Evolutionary conservation across 768 basidiomycete species (phyloP).

Genomic region (Cystofilobasidium macerans): DNA sequence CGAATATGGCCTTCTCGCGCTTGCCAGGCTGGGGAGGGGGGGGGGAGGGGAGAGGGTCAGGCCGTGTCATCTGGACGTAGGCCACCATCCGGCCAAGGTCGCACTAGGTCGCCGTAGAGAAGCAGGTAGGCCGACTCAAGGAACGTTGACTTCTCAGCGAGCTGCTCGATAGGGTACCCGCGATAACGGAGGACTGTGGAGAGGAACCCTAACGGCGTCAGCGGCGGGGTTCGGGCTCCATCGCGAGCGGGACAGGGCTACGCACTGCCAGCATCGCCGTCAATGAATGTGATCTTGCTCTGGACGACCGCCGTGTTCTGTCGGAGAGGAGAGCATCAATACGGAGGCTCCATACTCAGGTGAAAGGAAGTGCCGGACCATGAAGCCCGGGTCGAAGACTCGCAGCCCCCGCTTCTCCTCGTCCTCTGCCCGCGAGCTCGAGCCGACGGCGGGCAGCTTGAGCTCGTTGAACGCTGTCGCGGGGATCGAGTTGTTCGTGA

Average conservation of each 20-base stretch:
- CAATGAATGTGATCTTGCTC: constrained; percentile 69
- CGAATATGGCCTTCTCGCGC: constrained; percentile 42
- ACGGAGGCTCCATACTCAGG: neutral
- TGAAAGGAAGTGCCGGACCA: constrained; percentile 39
- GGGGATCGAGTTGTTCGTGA: constrained; percentile 64
- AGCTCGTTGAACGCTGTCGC: constrained; percentile 74
- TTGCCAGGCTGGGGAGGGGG: constrained; percentile 1
- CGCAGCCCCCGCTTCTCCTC: constrained; percentile 22
- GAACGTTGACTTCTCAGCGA: constrained; percentile 66
- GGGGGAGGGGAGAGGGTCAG: neutral
- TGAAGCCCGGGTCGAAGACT: constrained; percentile 41
- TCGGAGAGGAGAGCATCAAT: neutral
- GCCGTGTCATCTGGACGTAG: neutral
- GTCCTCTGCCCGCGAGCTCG: constrained; percentile 23
- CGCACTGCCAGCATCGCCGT: constrained; percentile 72
- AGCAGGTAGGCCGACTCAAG: constrained; percentile 77
- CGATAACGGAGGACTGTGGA: constrained; percentile 39
- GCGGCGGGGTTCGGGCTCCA: too few relatives aligned
- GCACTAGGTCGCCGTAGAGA: constrained; percentile 62
- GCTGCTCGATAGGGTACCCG: constrained; percentile 86
- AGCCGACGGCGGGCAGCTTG: constrained; percentile 47
- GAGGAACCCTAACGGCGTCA: too few relatives aligned
- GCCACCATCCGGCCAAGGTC: neutral
- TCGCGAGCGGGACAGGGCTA: neutral
- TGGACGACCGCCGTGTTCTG: constrained; percentile 38